Evolutionary conservation across 2,329 filamentous ascomycete genomes (phyloP), one percentile per base, ranked within the genome.

Genomic region (Myriosclerotinia scirpicola): DNA sequence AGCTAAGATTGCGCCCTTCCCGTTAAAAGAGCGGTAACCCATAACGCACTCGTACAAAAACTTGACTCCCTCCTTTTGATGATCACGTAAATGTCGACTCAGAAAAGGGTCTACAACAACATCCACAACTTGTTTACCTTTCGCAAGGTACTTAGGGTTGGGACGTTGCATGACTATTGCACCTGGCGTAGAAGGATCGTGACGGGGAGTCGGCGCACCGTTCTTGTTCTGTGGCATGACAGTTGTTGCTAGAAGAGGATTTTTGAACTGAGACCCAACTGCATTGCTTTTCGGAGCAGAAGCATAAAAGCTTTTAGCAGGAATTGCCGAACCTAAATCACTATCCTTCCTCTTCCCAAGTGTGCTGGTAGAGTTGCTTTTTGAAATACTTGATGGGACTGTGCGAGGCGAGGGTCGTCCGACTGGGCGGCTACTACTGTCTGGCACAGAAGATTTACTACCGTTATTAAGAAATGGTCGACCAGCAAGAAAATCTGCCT

Each of bases 1-100:
- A 1, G 89, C 89, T 59, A 92, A 79, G 67, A 92, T 87, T 4
- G 88, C 89, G 34, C 89, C 89, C 76, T 89, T 84, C 1, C 89
- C 88, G 71, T 85, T 85, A 69, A 84, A 87, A 53, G 82, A 79
- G 53, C 87, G 82, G 82, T 91, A 84, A 6, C 89, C 89, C 89
- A 91, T 91, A 0, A 91, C 86, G 74, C 89, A 91, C 76, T 91
- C 89, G 73, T 92, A 92, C 54, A 92, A 76, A 72, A 92, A 91
- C 60, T 85, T 80, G 0, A 91, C 87, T 30, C 89, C 89, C 73
- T 89, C 85, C 17, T 86, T 82, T 74, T 92, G 89, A 75, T 92
- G 89, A 15, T 85, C 83, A 38, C 88, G 84, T 11, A 92, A 79
- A 70, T 87, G 82, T 69, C 85, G 86, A 9, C 81, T 79, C 20